Percentiles rank a stretch among this genome's conserved stretches.
phyloP scores from a whole-genome alignment of 2,329 filamentous ascomycete species.

The Berkeleyomyces rouxiae region DNA sequence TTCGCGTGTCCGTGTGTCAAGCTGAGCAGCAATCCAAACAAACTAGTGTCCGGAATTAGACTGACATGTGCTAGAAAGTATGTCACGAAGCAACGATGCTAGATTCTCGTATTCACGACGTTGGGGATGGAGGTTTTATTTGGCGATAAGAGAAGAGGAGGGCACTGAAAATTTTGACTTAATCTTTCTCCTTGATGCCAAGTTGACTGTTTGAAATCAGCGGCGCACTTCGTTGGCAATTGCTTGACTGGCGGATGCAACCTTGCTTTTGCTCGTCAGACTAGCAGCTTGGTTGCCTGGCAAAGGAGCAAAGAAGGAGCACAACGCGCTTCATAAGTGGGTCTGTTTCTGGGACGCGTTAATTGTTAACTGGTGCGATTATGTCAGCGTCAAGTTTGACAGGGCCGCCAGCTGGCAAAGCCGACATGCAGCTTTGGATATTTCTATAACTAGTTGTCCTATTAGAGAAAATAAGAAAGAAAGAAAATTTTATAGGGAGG shows the following conservation, averaged over 20 bases:
- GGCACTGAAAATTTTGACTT: neutral
- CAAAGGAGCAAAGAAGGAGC: neutral
- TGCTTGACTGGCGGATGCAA: neutral
- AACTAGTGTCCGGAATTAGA: neutral
- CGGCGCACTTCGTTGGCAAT: neutral
- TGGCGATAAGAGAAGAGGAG: neutral
- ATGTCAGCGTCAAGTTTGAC: neutral
- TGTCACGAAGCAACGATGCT: neutral
- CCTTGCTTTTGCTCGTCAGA: neutral
- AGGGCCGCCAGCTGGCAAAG: neutral
- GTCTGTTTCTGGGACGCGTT: neutral
- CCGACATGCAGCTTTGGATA: too few species aligned
- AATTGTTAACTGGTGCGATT: neutral
- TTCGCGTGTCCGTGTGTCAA: neutral
- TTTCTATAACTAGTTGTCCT: too few species aligned
- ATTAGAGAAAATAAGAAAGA: too few species aligned
- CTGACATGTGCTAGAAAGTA: neutral
- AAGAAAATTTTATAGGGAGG: too few species aligned
- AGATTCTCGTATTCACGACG: neutral
- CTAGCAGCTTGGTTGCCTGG: neutral
- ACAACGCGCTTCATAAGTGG: neutral
- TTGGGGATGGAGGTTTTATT: neutral
- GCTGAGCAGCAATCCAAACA: neutral
- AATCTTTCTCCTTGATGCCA: neutral
- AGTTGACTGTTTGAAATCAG: neutral